These are phyloP conservation scores for Picea abies DNA, from an alignment of 83 land plant genomes.

Conservation along the genomic window DNA sequence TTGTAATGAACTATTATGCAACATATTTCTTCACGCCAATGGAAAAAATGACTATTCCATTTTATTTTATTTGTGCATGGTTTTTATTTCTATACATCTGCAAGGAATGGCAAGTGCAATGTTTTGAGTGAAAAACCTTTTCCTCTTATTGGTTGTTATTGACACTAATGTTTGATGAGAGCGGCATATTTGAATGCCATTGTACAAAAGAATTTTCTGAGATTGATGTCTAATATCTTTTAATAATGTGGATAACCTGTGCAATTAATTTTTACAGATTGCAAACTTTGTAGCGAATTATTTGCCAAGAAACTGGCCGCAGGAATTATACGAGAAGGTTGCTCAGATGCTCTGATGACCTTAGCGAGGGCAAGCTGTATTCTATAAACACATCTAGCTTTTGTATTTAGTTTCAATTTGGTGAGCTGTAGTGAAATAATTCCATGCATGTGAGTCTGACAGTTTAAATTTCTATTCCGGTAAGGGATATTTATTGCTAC, in stretches of 20 bases:
- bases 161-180: background rate
- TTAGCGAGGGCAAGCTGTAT: no score
- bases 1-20: background rate
- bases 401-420: no score
- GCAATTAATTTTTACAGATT: slow-evolving; percentile 10
- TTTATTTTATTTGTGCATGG: background rate
- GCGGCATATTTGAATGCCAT: background rate
- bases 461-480: no score
- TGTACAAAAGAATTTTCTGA: background rate
- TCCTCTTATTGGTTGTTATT: background rate
- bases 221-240: background rate
- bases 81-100: slow-evolving; percentile 8
- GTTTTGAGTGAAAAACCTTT: background rate
- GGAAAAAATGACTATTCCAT: background rate
- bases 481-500: no score
- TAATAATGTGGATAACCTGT: background rate
- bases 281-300: slow-evolving; percentile 3
- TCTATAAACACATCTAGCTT: no score
- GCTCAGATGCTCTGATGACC: background rate
- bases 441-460: no score
- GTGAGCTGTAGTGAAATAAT: no score
- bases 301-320: background rate
- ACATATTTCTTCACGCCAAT: background rate
- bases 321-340: background rate
- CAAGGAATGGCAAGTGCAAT: background rate